Evolutionary conservation across 139 green algal species (phyloP).

Genomic region (Yamagishiella unicocca): DNA sequence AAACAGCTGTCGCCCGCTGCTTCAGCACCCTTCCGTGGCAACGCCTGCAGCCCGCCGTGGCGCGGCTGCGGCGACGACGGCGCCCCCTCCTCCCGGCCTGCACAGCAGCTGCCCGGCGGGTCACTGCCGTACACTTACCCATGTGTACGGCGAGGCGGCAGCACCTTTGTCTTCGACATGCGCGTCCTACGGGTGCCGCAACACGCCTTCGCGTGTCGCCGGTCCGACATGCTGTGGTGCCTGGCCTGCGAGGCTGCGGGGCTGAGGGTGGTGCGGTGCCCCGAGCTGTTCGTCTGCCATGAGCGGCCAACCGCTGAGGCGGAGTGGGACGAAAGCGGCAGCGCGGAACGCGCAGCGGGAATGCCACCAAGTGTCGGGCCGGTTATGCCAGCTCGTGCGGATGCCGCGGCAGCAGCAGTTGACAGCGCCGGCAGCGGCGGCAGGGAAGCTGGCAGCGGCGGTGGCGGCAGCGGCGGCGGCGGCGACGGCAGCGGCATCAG

Average conservation of each 20-base stretch:
- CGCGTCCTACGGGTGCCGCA: constrained; percentile 20
- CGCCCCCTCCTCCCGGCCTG: background rate
- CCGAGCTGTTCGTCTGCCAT: constrained; percentile 30
- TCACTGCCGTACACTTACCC: background rate
- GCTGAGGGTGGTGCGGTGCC: constrained; percentile 32
- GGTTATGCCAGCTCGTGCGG: background rate
- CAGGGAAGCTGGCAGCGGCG: background rate
- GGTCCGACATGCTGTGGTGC: constrained; percentile 52
- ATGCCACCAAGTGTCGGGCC: background rate
- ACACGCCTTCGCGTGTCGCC: constrained; percentile 10
- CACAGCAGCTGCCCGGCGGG: background rate
- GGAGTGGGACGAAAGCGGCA: background rate
- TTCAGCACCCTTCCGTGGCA: too few relatives aligned
- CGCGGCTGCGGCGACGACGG: background rate
- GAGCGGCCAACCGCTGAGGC: background rate
- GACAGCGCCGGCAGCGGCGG: background rate
- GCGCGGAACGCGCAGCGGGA: background rate
- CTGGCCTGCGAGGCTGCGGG: constrained; percentile 6
- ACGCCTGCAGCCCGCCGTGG: too few relatives aligned
- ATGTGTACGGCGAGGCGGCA: constrained; percentile 34
- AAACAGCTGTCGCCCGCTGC: too few relatives aligned
- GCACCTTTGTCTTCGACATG: constrained; percentile 37
- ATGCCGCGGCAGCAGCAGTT: background rate
- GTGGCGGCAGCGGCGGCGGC: background rate
- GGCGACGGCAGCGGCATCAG: background rate